Percentiles rank a stretch among this genome's conserved stretches.
These are phyloP conservation scores for Chrysanthemum seticuspe DNA, from an alignment of 129 eudicot species.

Conservation along the genomic window DNA sequence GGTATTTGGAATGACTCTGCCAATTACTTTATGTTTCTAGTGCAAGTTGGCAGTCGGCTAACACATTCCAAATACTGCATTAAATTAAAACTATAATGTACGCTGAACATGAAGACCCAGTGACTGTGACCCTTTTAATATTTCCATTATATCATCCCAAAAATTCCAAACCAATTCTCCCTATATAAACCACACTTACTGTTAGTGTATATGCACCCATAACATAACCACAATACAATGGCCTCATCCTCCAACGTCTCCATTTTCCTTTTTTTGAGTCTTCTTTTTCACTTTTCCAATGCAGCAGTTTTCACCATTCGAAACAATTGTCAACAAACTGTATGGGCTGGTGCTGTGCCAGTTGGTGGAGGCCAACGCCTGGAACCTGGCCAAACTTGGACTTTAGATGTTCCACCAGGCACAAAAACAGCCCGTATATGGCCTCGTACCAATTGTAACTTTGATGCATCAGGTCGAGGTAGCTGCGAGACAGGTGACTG, in stretches of 20 bases:
- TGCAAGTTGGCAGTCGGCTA: background rate
- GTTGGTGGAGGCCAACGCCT: conserved; percentile 51
- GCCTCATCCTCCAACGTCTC: conserved; percentile 11
- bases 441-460: conserved; percentile 37
- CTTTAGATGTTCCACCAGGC: conserved; percentile 15
- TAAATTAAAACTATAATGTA: background rate
- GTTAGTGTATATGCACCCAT: background rate
- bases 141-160: background rate
- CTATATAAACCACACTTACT: conserved; percentile 20
- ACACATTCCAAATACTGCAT: background rate
- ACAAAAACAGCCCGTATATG: conserved; percentile 33
- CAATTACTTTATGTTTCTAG: too few relatives aligned
- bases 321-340: conserved; percentile 55
- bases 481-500: conserved; percentile 40
- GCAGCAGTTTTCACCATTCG: conserved; percentile 37
- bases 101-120: background rate
- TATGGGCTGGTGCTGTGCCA: conserved; percentile 60
- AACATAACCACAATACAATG: conserved; percentile 1
- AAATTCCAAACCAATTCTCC: background rate
- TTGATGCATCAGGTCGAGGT: conserved; percentile 25
- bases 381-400: conserved; percentile 36
- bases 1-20: too few relatives aligned
- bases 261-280: conserved; percentile 24
- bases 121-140: background rate
- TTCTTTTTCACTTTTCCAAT: conserved; percentile 24